Conservation (phyloP, 108 stramenopile species). For the Cylindrotheca fusiformis region DNA sequence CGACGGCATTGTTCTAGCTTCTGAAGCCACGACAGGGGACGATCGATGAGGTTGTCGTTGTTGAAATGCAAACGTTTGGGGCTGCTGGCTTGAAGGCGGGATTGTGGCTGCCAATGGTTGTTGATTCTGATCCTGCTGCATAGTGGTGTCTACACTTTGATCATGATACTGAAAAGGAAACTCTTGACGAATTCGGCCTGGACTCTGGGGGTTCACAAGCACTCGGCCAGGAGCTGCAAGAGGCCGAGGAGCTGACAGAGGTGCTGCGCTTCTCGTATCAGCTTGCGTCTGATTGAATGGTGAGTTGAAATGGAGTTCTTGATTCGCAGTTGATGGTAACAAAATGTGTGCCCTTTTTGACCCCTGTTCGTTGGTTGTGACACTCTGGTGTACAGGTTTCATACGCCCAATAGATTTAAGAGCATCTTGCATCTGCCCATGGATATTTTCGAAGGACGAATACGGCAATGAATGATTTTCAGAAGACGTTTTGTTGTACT, state of each 20-base stretch:
- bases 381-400: slow-evolving; percentile 27
- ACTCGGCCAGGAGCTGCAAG: no score
- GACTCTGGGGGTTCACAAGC: no score
- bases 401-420: slow-evolving; percentile 51
- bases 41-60: slow-evolving; percentile 7
- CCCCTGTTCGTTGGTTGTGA: slow-evolving; percentile 33
- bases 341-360: slow-evolving; percentile 47
- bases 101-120: background rate
- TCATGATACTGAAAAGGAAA: background rate
- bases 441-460: slow-evolving; percentile 25
- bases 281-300: no score
- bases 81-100: slow-evolving; percentile 6
- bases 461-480: slow-evolving; percentile 5
- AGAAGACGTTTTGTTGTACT: slow-evolving; percentile 1
- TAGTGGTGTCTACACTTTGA: slow-evolving; percentile 3
- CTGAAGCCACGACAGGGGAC: slow-evolving; percentile 1
- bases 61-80: background rate
- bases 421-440: slow-evolving; percentile 63
- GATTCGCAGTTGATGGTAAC: no score
- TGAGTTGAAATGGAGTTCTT: background rate
- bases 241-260: no score
- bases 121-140: slow-evolving; percentile 5
- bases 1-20: slow-evolving; percentile 5
- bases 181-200: no score
- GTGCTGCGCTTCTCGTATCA: no score